A percentile compares a stretch with the other conserved stretches of the same genome.
These are phyloP conservation scores for Cyclanthera cordifolia DNA, from an alignment of 306 rosid species.

Conservation along the genomic window DNA sequence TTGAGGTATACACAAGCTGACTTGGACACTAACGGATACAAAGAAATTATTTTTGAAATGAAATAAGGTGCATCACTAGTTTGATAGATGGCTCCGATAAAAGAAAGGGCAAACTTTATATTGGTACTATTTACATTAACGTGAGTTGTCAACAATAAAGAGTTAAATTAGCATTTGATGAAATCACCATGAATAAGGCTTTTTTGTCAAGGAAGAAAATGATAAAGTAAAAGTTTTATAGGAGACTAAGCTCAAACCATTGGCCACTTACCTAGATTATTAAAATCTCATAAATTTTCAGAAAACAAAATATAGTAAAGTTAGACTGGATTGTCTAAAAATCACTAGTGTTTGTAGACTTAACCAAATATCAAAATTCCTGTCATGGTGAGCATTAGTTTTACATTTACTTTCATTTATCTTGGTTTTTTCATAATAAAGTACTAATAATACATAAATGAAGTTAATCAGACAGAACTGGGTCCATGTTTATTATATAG, in stretches of 20 bases:
- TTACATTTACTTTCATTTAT: neutral
- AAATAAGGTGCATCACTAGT: neutral
- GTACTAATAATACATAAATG: neutral
- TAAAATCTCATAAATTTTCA: neutral
- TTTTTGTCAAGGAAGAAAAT: neutral
- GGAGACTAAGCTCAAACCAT: neutral
- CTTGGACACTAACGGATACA: too few species aligned
- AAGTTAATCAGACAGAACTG: neutral
- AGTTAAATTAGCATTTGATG: neutral
- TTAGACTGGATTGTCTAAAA: neutral
- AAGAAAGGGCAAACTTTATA: neutral
- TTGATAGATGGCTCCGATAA: neutral
- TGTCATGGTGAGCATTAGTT: neutral
- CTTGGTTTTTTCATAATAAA: neutral
- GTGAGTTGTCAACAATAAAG: neutral
- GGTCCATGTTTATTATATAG: neutral
- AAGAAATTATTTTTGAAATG: neutral
- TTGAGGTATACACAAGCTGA: too few species aligned
- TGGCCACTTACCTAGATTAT: neutral
- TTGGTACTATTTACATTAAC: neutral
- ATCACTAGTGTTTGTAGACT: neutral
- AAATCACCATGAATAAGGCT: neutral
- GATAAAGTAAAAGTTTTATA: neutral
- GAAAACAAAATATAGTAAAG: neutral
- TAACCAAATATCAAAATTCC: neutral